Evolutionary conservation across 345 rosid species (phyloP).

Genomic region (Salix suchowensis): DNA sequence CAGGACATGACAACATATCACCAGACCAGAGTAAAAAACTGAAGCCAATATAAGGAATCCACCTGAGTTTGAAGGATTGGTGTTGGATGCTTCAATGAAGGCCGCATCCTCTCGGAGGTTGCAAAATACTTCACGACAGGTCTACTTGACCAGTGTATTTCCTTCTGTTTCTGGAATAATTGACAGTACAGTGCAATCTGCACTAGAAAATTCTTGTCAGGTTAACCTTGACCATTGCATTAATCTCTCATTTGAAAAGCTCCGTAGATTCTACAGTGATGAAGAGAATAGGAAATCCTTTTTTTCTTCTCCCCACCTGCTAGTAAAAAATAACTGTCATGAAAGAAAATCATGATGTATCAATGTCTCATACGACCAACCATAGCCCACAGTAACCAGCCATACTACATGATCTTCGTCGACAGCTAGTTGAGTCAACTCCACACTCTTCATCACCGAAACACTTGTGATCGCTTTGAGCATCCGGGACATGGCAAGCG

Average conservation of each 20-base stretch:
- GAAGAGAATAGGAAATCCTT: not conserved
- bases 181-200: not conserved
- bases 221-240: not conserved
- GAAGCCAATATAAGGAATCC: too few species aligned
- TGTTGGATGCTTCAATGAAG: not conserved
- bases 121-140: not conserved
- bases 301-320: not conserved
- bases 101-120: not conserved
- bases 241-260: not conserved
- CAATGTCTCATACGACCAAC: constrained; percentile 36
- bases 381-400: constrained; percentile 87
- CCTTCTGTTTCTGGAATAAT: not conserved
- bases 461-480: constrained; percentile 51
- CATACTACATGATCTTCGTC: constrained; percentile 76
- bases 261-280: not conserved
- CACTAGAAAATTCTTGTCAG: not conserved
- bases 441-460: constrained; percentile 73
- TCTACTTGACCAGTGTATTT: not conserved
- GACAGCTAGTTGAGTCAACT: constrained; percentile 60
- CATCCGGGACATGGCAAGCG: constrained; percentile 76
- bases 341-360: constrained; percentile 14
- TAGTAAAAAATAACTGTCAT: not conserved
- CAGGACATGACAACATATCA: not conserved
- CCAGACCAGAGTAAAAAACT: not conserved
- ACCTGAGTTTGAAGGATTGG: not conserved